Base-by-base conservation (phyloP, 2,329 filamentous ascomycete species). In the Arthrobotrys conoides region DNA sequence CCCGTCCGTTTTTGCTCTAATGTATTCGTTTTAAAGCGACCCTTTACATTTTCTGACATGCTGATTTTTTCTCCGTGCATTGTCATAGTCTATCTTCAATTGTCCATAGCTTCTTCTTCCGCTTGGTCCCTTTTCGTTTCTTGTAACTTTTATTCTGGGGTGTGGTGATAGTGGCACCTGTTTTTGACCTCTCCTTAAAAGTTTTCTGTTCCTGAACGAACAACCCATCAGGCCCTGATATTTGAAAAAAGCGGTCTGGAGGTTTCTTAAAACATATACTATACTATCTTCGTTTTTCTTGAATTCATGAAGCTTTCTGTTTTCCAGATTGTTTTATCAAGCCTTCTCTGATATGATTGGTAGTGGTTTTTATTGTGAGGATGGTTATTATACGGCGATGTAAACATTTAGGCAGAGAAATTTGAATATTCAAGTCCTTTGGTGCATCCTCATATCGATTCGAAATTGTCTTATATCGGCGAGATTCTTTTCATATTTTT, bases 61-160 rank as follows among this genome's bases (percentile, higher is more conserved):
- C 79, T 72, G 78, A 61, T 77, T 71, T 79, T n/a, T 81, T 73
- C 22, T 66, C 55, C 24, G 48, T 61, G 66, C 76, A 61, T 81
- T 69, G 71, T 78, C 80, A 80, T 68, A 78, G 65, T 55, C 65
- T 80, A 67, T 49, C 30, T 72, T 63, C 63, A 41, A 41, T 79
- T n/a, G 76, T 79, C 64, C 73, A 77, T 77, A 77, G 22, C 70
- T 77, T 80, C 51, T 53, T 76, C 44, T 75, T 48, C 36, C 27
- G n/a, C 68, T 71, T 81, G 81, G 81, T 80, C 80, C 80, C 77
- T 81, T 77, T 81, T 71, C 55, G 63, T 72, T 80, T 67, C 55
- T 77, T 72, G 48, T 78, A 69, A 46, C 65, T 71, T 69, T 80
- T 77, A 77, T 80, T 57, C 64, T 18, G 63, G 51, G 66, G 59